Base-by-base conservation (phyloP, 2,329 filamentous ascomycete genomes). In the Aureobasidium mangrovei region DNA sequence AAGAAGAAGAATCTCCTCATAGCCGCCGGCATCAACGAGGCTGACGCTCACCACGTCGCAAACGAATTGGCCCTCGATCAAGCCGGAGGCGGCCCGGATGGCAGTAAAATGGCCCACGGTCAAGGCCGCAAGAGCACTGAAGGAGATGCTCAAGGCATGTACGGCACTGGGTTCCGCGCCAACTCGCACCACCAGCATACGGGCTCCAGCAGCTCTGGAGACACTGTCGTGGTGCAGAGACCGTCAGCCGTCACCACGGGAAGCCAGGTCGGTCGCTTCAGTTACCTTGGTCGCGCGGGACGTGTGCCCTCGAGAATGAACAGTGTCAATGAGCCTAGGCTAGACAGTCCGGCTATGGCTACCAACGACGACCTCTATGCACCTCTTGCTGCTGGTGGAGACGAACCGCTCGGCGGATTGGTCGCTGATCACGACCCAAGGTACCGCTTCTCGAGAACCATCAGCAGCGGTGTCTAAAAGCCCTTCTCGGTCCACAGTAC, bases 1-100 rank as follows among this genome's bases (percentile, higher is more conserved):
- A 51, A 57, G 43, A 60, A 52, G 53, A 59, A 55, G 52, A 35
- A 54, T 3, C 54, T 60, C 8, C 53, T 61, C 2, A 58, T 61
- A 31, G 60, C 58, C 8, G 60, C 60, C 18, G 60, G 60, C 38
- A 56, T 61, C 45, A 57, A 59, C 43, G 58, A 61, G 32, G 47
- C 39, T 12, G 60, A 61, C 10, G 60, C 60, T 6, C 27, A 48
- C 12, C 39, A 59, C 26, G 58, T 60, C 7, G 60, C 60, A 4
- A 53, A 58, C 4, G 57, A 59, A 32, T 49, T 61, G n/a, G 42
- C 55, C 18, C 29, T 29, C 28, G 41, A 44, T 3, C 49, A 56
- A 10, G 44, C 35, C 24, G 53, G 45, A 39, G 42, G 47, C 6
- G 52, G 51, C 7, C 41, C 49, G 7, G 59, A 55, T 7, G 53